Evolutionary conservation across 2,329 filamentous ascomycete species (phyloP).

Genomic region (Sporothrix protearum): DNA sequence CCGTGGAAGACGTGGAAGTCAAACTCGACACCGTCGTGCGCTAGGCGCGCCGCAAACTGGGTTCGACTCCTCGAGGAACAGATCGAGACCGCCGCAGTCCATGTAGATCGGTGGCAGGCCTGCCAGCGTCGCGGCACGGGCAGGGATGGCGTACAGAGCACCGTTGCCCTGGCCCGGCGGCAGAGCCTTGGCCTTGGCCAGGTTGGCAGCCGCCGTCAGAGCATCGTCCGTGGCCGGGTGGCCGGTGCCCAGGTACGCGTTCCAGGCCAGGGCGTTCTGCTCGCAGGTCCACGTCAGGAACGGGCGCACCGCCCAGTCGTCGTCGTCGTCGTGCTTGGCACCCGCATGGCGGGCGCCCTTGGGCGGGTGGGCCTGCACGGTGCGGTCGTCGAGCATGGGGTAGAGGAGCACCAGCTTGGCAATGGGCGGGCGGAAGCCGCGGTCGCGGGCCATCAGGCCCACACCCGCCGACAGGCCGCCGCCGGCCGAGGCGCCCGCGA

Average conservation of each 20-base stretch:
- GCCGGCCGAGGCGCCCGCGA: constrained; percentile 33
- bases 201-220: constrained; percentile 4
- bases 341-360: constrained; percentile 30
- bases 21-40: constrained; percentile 35
- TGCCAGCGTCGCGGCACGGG: constrained; percentile 28
- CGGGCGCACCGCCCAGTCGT: constrained; percentile 24
- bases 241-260: constrained; percentile 30
- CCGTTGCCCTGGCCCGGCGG: constrained; percentile 14
- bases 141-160: constrained; percentile 31
- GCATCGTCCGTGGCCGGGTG: constrained; percentile 16
- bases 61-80: constrained; percentile 39
- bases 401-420: constrained; percentile 38
- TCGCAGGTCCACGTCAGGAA: constrained; percentile 30
- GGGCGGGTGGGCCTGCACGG: constrained; percentile 21
- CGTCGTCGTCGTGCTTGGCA: constrained; percentile 18
- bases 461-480: constrained; percentile 31
- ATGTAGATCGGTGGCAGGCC: constrained; percentile 40
- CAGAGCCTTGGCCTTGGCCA: constrained; percentile 20
- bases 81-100: constrained; percentile 39
- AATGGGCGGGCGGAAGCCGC: constrained; percentile 32
- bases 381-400: constrained; percentile 41
- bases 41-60: constrained; percentile 35
- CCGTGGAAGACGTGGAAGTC: constrained; percentile 43
- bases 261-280: constrained; percentile 31
- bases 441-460: constrained; percentile 43